Conservation (phyloP, 805 yeast species). For the Metschnikowia anglica region DNA sequence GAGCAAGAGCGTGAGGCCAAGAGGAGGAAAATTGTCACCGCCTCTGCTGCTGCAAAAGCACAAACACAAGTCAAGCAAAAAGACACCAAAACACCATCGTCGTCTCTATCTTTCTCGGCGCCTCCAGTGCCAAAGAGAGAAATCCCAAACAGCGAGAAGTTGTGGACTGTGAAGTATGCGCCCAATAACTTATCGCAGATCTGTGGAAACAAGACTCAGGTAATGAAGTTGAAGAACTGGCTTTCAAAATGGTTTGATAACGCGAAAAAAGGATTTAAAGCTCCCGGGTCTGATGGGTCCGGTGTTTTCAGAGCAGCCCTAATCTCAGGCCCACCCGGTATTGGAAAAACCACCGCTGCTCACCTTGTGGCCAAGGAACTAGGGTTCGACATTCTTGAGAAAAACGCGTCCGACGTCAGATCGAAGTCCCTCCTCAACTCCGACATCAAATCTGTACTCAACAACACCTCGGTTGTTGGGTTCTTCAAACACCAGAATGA, state of each 20-base stretch:
- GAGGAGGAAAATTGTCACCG: constrained; percentile 29
- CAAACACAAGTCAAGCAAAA: neutral
- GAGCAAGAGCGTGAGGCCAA: constrained; percentile 41
- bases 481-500: constrained; percentile 51
- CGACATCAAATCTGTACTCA: constrained; percentile 66
- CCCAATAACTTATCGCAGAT: constrained; percentile 74
- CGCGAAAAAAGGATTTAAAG: constrained; percentile 54
- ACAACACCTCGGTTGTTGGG: constrained; percentile 82
- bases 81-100: neutral
- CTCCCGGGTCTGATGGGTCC: constrained; percentile 60
- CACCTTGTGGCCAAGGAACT: constrained; percentile 66
- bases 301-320: constrained; percentile 79
- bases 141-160: constrained; percentile 54
- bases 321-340: constrained; percentile 86
- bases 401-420: constrained; percentile 87
- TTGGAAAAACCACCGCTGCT: constrained; percentile 82
- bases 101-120: neutral
- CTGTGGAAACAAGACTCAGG: constrained; percentile 78
- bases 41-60: neutral
- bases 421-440: constrained; percentile 73
- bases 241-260: constrained; percentile 68
- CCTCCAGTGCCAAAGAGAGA: constrained; percentile 26
- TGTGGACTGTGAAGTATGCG: constrained; percentile 95
- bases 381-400: constrained; percentile 74
- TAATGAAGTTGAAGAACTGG: constrained; percentile 71